These are phyloP conservation scores for Mycena kentingensis DNA, from an alignment of 768 basidiomycete genomes.

Conservation along the genomic window DNA sequence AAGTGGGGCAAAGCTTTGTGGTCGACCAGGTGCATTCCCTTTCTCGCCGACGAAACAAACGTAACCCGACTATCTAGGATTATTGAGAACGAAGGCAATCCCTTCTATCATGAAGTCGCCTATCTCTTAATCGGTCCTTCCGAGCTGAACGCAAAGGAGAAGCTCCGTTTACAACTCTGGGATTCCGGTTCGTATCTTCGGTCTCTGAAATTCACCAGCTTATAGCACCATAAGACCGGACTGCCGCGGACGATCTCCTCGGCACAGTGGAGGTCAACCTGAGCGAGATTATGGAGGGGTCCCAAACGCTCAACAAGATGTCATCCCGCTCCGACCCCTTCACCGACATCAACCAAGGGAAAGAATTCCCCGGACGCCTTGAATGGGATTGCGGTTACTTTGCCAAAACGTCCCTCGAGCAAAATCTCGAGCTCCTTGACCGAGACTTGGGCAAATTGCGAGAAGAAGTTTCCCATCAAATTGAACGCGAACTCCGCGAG, in stretches of 20 bases:
- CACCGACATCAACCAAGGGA: conserved; percentile 30
- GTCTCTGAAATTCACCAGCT: background rate
- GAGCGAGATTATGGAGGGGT: conserved; percentile 33
- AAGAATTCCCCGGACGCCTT: conserved; percentile 38
- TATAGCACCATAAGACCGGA: conserved; percentile 32
- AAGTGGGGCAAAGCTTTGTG: conserved; percentile 65
- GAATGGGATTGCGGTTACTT: conserved; percentile 57
- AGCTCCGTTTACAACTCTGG: conserved; percentile 66
- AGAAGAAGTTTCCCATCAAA: conserved; percentile 37
- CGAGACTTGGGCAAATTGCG: conserved; percentile 41
- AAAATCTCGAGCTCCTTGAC: conserved; percentile 34
- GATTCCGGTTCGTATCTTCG: conserved; percentile 54
- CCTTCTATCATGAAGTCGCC: conserved; percentile 71
- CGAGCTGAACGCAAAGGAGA: conserved; percentile 69
- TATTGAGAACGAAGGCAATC: conserved; percentile 60
- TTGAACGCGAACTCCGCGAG: conserved; percentile 54
- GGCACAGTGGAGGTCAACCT: conserved; percentile 49
- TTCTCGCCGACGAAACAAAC: background rate
- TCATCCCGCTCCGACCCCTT: conserved; percentile 49
- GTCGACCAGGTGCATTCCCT: conserved; percentile 52
- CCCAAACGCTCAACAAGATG: conserved; percentile 48
- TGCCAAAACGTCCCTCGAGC: conserved; percentile 46
- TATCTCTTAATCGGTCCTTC: conserved; percentile 62
- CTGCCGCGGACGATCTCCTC: conserved; percentile 51
- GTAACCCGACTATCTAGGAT: conserved; percentile 48